phyloP scores from a whole-genome alignment of 345 rosid species.

The Eucalyptus fibrosa region DNA sequence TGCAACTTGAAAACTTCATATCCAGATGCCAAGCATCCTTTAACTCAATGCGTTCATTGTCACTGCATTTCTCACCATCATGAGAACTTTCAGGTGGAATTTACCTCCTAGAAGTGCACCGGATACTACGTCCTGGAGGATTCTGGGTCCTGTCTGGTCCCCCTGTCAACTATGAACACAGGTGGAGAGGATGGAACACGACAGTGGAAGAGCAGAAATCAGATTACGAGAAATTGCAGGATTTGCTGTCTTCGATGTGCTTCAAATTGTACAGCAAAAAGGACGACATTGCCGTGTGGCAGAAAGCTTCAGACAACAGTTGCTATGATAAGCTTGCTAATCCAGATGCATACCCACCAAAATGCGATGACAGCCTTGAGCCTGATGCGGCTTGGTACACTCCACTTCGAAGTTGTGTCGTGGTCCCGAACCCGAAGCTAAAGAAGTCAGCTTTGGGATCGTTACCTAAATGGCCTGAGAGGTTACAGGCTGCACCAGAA shows the following conservation, averaged over 20 bases:
- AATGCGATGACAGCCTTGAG: slow-evolving; percentile 95
- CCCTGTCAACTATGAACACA: slow-evolving; percentile 81
- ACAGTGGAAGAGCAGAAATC: slow-evolving; percentile 83
- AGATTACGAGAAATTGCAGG: slow-evolving; percentile 76
- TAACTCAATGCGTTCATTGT: not conserved
- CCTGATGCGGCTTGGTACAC: slow-evolving; percentile 98
- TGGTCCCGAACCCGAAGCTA: slow-evolving; percentile 59
- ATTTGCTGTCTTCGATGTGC: slow-evolving; percentile 80
- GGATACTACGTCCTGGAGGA: slow-evolving; percentile 96
- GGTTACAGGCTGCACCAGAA: slow-evolving; percentile 64
- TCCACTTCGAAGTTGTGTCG: slow-evolving; percentile 82
- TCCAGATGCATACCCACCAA: slow-evolving; percentile 74
- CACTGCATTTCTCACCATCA: not conserved
- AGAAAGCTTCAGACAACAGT: slow-evolving; percentile 48
- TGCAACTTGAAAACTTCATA: not conserved
- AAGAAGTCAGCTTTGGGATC: slow-evolving; percentile 50
- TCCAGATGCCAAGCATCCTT: not conserved
- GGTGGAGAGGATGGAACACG: slow-evolving; percentile 98
- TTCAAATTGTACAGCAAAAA: slow-evolving; percentile 77
- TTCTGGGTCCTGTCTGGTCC: slow-evolving; percentile 99
- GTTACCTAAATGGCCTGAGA: slow-evolving; percentile 77
- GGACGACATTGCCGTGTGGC: slow-evolving; percentile 97
- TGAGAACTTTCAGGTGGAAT: slow-evolving; percentile 62
- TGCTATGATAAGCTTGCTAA: slow-evolving; percentile 62
- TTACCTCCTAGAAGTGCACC: slow-evolving; percentile 82